Evolutionary conservation across 108 stramenopile species (phyloP), one percentile per base, ranked within the genome.

Genomic region (Discostella stelligeroides): DNA sequence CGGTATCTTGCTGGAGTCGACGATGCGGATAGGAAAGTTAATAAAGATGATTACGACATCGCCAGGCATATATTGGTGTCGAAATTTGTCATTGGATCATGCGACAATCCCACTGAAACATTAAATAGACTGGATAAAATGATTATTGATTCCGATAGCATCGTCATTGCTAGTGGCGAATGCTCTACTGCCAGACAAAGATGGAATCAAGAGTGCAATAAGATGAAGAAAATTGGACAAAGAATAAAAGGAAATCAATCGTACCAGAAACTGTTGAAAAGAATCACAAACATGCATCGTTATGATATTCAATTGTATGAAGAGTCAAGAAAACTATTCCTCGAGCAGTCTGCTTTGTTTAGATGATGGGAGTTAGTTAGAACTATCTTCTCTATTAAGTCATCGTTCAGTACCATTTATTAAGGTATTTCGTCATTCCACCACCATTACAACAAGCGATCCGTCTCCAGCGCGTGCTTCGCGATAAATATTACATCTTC

Each of bases 401-500:
- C n/a, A n/a, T n/a, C n/a, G n/a, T n/a, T n/a, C n/a, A n/a, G n/a
- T n/a, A n/a, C n/a, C n/a, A n/a, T n/a, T n/a, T n/a, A n/a, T n/a
- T n/a, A n/a, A n/a, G n/a, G n/a, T n/a, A n/a, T n/a, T n/a, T n/a
- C n/a, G n/a, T n/a, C n/a, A n/a, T n/a, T n/a, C 15, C 4, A 61
- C 23, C 23, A 43, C 7, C 34, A 34, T 34, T 34, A 34, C 6
- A 5, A 5, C 6, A 34, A 5, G 34, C 34, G n/a, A 34, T 34
- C 34, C 34, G 6, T 34, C 5, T 34, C 34, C 34, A 5, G 34
- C 34, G 8, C 18, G 48, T 49, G 41, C 41, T 48, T 49, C 30
- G 69, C 63, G 30, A 92, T 30, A 60, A 92, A 88, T 15, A 90
- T 79, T 18, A 92, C 63, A 80, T 92, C 92, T 57, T 89, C 77